A percentile compares a stretch with the other conserved stretches of the same genome.
phyloP scores from a whole-genome alignment of 2,329 filamentous ascomycete genomes.

The Colletotrichum sp. region DNA sequence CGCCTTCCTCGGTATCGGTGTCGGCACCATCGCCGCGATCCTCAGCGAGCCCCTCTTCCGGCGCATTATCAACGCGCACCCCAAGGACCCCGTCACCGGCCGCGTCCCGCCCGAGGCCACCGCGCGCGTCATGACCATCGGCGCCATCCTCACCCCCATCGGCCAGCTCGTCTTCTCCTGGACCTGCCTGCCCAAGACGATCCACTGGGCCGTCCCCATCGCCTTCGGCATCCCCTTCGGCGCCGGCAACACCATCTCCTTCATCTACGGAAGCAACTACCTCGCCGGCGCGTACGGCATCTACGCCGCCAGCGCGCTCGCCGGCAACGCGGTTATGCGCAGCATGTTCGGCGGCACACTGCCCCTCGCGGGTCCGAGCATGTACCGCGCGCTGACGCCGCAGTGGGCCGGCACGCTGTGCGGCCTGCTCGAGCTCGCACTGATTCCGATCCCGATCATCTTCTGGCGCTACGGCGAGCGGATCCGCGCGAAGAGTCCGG shows the following conservation, averaged over 20 bases:
- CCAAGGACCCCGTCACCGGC: conserved; percentile 76
- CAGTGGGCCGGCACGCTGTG: conserved; percentile 83
- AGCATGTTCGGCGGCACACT: conserved; percentile 78
- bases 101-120: conserved; percentile 79
- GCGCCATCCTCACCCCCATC: conserved; percentile 73
- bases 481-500: conserved; percentile 57
- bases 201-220: conserved; percentile 84
- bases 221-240: conserved; percentile 82
- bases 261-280: conserved; percentile 85
- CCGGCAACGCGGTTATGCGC: conserved; percentile 78
- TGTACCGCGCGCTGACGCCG: conserved; percentile 73
- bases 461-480: conserved; percentile 70
- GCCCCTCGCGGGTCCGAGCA: conserved; percentile 74
- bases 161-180: conserved; percentile 89
- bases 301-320: conserved; percentile 81
- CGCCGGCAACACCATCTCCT: conserved; percentile 76
- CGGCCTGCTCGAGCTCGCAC: conserved; percentile 72
- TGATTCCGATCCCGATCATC: conserved; percentile 81
- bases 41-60: conserved; percentile 74
- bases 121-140: conserved; percentile 80
- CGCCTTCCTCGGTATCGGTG: conserved; percentile 75
- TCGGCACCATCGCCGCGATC: conserved; percentile 68
- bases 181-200: conserved; percentile 78
- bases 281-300: conserved; percentile 77
- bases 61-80: conserved; percentile 77